phyloP scores from a whole-genome alignment of 2,329 filamentous ascomycete genomes.

The Fusarium temperatum region DNA sequence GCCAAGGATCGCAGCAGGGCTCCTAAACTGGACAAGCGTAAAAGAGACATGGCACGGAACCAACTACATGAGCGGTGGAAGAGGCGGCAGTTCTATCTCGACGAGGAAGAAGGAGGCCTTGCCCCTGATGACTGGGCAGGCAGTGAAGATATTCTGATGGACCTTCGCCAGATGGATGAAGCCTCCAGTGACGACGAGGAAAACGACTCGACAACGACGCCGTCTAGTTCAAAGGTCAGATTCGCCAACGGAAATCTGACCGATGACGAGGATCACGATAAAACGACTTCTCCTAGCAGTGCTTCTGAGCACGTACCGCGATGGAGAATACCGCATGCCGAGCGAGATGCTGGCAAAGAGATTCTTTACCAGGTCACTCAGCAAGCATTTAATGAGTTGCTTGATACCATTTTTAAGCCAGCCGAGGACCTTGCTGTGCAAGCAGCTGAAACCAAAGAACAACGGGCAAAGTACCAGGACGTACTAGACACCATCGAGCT shows the following conservation, averaged over 20 bases:
- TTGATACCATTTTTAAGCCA: conserved; percentile 84
- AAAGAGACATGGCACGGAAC: conserved; percentile 57
- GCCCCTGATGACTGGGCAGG: conserved; percentile 71
- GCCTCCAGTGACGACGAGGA: conserved; percentile 55
- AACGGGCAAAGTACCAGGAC: conserved; percentile 66
- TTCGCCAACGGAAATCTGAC: conserved; percentile 78
- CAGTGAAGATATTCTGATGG: conserved; percentile 64
- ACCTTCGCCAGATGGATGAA: conserved; percentile 49
- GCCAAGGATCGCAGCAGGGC: conserved; percentile 48
- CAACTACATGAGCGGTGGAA: conserved; percentile 78
- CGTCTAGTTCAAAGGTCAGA: conserved; percentile 81
- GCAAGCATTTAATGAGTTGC: conserved; percentile 88
- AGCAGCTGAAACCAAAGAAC: conserved; percentile 68
- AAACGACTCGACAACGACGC: conserved; percentile 63
- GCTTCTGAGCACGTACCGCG: conserved; percentile 80
- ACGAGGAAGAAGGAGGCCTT: conserved; percentile 82
- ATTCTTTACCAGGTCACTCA: conserved; percentile 92
- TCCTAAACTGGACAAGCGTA: conserved; percentile 51
- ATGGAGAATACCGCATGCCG: conserved; percentile 80
- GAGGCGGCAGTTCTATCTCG: conserved; percentile 81
- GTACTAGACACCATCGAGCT: conserved; percentile 55
- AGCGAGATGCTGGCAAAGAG: conserved; percentile 85
- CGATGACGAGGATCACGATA: conserved; percentile 75
- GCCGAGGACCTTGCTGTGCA: conserved; percentile 80
- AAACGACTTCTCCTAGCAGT: conserved; percentile 76